A percentile compares a stretch with the other conserved stretches of the same genome.
These are phyloP conservation scores for Kodamaea kaohsiungensis DNA, from an alignment of 805 yeast genomes.

Conservation along the genomic window DNA sequence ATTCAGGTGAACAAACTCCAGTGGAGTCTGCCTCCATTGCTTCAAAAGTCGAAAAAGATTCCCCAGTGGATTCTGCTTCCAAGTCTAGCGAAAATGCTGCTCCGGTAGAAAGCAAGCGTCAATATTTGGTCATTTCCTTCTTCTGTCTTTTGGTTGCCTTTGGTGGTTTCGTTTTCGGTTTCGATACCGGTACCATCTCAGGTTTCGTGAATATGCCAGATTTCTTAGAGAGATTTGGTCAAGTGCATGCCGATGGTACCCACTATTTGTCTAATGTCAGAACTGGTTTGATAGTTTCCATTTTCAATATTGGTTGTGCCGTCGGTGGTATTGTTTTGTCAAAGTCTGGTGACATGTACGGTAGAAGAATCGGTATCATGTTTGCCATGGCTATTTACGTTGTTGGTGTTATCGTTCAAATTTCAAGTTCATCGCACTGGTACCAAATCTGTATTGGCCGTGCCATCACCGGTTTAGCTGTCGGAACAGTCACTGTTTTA, in stretches of 20 bases:
- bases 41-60: conserved; percentile 18
- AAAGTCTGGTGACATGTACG: conserved; percentile 25
- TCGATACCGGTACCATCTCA: conserved; percentile 33
- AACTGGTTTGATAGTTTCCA: conserved; percentile 28
- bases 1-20: conserved; percentile 37
- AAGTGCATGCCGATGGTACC: conserved; percentile 16
- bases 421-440: conserved; percentile 23
- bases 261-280: conserved; percentile 24
- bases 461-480: conserved; percentile 29
- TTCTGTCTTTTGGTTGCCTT: conserved; percentile 30
- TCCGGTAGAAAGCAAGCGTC: conserved; percentile 16
- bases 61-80: conserved; percentile 2
- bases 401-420: conserved; percentile 29
- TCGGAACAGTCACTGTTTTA: conserved; percentile 27
- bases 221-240: conserved; percentile 24
- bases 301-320: conserved; percentile 32
- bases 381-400: conserved; percentile 28
- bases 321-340: conserved; percentile 29
- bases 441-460: conserved; percentile 28
- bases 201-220: conserved; percentile 32
- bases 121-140: conserved; percentile 33
- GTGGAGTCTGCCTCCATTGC: conserved; percentile 26
- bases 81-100: not conserved
- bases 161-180: conserved; percentile 33
- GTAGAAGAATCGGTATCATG: conserved; percentile 29